Evolutionary conservation across 352 stramenopile species (phyloP).

Genomic region (Phytophthora lateralis): DNA sequence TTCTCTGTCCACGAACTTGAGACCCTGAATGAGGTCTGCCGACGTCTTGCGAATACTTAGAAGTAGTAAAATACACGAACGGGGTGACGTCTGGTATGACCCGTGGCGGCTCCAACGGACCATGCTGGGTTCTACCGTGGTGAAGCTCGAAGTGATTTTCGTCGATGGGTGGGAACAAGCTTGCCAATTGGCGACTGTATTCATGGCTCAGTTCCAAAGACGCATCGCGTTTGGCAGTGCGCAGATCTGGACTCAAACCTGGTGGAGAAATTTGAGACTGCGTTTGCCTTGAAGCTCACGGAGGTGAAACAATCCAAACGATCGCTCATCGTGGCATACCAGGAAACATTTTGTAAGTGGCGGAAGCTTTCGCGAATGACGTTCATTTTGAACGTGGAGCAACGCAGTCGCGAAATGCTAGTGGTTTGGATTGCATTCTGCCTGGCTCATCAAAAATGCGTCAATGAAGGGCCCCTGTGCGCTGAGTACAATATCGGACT

Average conservation of each 20-base stretch:
- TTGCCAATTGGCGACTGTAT: conserved; percentile 14
- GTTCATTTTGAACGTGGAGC: too few relatives aligned
- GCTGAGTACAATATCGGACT: too few relatives aligned
- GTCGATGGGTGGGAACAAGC: conserved; percentile 33
- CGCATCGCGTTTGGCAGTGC: conserved; percentile 21
- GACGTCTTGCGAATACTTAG: neutral
- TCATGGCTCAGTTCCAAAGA: conserved; percentile 35
- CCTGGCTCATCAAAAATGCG: too few relatives aligned
- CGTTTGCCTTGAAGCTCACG: conserved; percentile 22
- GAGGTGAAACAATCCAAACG: conserved; percentile 34
- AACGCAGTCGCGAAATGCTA: too few relatives aligned
- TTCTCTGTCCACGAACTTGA: neutral
- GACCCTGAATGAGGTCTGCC: neutral
- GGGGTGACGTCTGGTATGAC: conserved; percentile 16
- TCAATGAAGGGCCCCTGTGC: too few relatives aligned
- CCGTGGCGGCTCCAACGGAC: conserved; percentile 27
- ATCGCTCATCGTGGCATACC: too few relatives aligned
- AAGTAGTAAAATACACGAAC: neutral
- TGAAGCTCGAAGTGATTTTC: conserved; percentile 36
- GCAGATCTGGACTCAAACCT: conserved; percentile 9
- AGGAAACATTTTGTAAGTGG: too few relatives aligned
- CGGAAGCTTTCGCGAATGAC: too few relatives aligned
- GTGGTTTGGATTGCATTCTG: too few relatives aligned
- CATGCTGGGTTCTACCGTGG: neutral
- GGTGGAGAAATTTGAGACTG: conserved; percentile 8